Base-by-base conservation (phyloP, 371 early-diverging fungal genomes). In the Choanephora cucurbitarum region DNA sequence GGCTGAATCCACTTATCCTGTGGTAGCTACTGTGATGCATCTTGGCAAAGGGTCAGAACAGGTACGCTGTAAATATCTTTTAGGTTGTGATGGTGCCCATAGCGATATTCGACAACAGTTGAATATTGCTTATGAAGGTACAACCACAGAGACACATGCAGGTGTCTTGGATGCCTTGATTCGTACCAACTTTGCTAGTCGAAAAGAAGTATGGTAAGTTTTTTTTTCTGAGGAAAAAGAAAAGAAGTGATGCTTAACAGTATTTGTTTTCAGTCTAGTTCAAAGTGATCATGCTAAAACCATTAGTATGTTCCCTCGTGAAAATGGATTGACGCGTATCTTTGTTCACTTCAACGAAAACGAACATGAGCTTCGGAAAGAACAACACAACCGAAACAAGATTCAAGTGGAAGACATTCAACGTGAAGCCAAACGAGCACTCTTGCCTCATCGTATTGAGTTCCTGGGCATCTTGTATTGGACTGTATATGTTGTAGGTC, bases 391-490 rank as follows among this genome's bases (percentile, higher is more conserved):
- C 41, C 64, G 77, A 50, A 77, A 77, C 60, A 73, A 71, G 55
- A 73, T 77, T 44, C 73, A 73, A 44, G 46, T 77, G 13, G 77
- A 77, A 40, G 77, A 77, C 53, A 77, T 77, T 34, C 73, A 73
- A 32, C 60, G 70, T 31, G 77, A 77, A 55, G 74, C 77, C 8
- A 77, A 77, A 44, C 66, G 77, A 11, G 77, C 73, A 0, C 34
- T 77, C 1, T 34, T 77, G 9, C 77, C 77, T 19, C 57, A 71
- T 39, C 69, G 77, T 50, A 67, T 77, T 15, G 77, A 77, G n/a
- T 73, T 77, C 32, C 50, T 77, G 49, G 77, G 77, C 50, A 69
- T 72, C 37, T 37, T 77, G 11, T 77, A 71, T 32, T 77, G 77
- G 77, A 67, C 77, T 14, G 67, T 72, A 0, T 77, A 77, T 52